Evolutionary conservation across 179 eudicot species (phyloP), one percentile per base, ranked within the genome.

Genomic region (Amaranthus tricolor): DNA sequence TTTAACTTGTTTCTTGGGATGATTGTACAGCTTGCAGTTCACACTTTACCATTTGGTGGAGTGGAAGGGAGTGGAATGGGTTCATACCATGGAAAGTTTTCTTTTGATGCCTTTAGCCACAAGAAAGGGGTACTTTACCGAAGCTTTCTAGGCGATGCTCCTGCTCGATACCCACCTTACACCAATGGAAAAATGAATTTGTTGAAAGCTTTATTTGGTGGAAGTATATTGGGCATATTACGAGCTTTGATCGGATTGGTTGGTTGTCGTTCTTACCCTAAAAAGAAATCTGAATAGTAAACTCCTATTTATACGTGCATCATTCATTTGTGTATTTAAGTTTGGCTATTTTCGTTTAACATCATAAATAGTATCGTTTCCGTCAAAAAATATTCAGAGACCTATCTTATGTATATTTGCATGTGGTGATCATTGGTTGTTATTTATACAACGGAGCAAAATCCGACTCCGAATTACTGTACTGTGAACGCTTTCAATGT

Each of bases 1-100:
- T 31, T 51, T 45, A 44, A 65, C 20, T 71, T 44, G 21, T 44
- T 6, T 54, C 45, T 54, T 74, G 45, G 31, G 17, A 47, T 56
- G 13, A 24, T 15, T 73, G 9, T 72, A 72, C 89, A 92, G 97
- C 83, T 93, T 72, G 74, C 86, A 0, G 88, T 85, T 60, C 84
- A 81, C 72, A 52, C 79, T 20, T 77, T 93, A 78, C 98, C 98
- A 70, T 91, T 89, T 62, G 98, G 98, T 17, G 98, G 98, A 67
- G 94, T 93, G 20, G 94, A 86, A 14, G 94, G 87, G 76, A 93
- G 98, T 60, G 96, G 98, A 66, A 88, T 85, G 77, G 96, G 91
- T 53, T 68, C 92, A 58, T 93, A 87, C 85, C 96, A 93, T 52
- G 98, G 98, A 5, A 93, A 88, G 75, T 89, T 84, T 66, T 89